Evolutionary conservation across 306 rosid species (phyloP).

Genomic region (Potentilla sterilis): DNA sequence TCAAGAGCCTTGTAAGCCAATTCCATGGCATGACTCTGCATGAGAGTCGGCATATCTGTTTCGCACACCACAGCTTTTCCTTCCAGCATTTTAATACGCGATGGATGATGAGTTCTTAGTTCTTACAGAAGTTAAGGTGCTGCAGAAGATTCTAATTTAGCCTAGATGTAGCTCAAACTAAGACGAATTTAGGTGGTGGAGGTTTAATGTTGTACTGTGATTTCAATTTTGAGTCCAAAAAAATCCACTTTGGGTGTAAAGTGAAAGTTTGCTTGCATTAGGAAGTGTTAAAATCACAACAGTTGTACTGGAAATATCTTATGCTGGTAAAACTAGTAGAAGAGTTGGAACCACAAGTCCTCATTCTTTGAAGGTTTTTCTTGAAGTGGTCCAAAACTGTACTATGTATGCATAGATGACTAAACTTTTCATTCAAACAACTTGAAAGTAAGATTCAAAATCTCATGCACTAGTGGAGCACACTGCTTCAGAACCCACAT

Average conservation of each 20-base stretch:
- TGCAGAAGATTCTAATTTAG: conserved; percentile 6
- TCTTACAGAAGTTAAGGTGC: background rate
- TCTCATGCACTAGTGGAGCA: background rate
- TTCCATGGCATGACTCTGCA: conserved; percentile 57
- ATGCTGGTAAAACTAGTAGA: background rate
- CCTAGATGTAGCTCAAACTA: background rate
- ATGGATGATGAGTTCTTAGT: background rate
- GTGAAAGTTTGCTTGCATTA: conserved; percentile 22
- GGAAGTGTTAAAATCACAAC: conserved; percentile 34
- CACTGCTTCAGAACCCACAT: background rate
- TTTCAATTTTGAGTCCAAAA: conserved; percentile 5
- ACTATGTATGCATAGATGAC: background rate
- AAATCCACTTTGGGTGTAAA: conserved; percentile 14
- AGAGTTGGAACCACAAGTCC: background rate
- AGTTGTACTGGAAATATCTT: conserved; percentile 39
- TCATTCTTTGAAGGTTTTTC: too few relatives aligned
- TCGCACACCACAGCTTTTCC: conserved; percentile 66
- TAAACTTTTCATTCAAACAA: background rate
- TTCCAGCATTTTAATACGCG: conserved; percentile 51
- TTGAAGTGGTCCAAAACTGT: background rate
- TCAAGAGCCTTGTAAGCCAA: conserved; percentile 66
- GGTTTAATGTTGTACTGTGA: conserved; percentile 26
- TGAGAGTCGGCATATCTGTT: conserved; percentile 52
- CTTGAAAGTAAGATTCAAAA: background rate
- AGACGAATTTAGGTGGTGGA: conserved; percentile 34